Evolutionary conservation across 208 protist genomes (phyloP).

Genomic region (Leishmania amazonensis): DNA sequence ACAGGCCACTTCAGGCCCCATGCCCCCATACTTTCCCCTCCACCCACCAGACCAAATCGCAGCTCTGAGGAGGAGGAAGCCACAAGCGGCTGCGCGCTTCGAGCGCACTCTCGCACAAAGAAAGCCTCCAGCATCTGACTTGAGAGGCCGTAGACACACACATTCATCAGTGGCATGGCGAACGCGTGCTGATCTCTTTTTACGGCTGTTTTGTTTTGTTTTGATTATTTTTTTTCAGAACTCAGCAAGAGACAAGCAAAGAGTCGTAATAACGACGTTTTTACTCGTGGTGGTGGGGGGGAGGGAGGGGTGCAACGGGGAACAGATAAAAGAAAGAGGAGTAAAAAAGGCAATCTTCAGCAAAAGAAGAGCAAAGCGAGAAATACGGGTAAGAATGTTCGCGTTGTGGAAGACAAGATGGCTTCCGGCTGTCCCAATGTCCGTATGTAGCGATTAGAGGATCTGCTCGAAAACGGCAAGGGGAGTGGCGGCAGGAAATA

Average conservation of each 20-base stretch:
- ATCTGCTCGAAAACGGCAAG: not conserved
- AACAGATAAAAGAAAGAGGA: not conserved
- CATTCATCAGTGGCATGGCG: conserved; percentile 20
- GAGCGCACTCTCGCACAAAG: conserved; percentile 19
- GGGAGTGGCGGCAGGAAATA: not conserved
- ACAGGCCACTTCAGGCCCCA: conserved; percentile 55
- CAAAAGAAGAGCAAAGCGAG: not conserved
- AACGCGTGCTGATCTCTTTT: not conserved
- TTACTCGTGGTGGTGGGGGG: not conserved
- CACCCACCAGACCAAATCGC: conserved; percentile 49
- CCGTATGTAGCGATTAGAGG: not conserved
- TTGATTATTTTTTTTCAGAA: not conserved
- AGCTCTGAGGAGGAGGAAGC: conserved; percentile 31
- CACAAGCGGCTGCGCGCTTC: conserved; percentile 29
- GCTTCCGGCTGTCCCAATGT: not conserved
- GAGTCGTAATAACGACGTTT: not conserved
- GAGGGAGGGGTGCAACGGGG: not conserved
- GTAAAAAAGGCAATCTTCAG: not conserved
- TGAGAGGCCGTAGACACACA: conserved; percentile 40
- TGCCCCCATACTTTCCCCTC: conserved; percentile 35
- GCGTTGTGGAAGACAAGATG: not conserved
- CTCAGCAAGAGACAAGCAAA: not conserved
- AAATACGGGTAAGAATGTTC: not conserved
- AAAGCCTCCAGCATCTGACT: conserved; percentile 29
- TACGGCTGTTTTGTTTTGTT: too few species aligned